These are phyloP conservation scores for Suzukiozyma palmioleophila DNA, from an alignment of 1,139 yeast genomes.

Conservation along the genomic window DNA sequence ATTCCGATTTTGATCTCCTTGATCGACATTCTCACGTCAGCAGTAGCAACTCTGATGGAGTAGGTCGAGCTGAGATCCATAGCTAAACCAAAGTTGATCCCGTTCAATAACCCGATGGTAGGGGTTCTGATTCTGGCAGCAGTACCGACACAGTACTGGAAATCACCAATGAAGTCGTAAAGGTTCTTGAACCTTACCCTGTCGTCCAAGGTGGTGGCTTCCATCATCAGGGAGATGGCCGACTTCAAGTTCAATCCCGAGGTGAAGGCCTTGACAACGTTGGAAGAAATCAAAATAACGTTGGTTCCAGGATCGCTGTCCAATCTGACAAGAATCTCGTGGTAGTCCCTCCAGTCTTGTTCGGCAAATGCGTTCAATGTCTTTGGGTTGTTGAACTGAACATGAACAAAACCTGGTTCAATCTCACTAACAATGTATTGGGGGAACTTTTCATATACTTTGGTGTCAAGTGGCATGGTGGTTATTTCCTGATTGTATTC, in stretches of 20 bases:
- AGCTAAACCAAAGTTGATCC: constrained; percentile 57
- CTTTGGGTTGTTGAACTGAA: constrained; percentile 62
- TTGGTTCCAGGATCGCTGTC: constrained; percentile 45
- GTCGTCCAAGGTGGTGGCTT: constrained; percentile 5
- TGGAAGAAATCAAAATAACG: constrained; percentile 53
- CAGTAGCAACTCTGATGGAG: constrained; percentile 55
- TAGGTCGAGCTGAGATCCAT: constrained; percentile 60
- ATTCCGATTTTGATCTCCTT: constrained; percentile 73
- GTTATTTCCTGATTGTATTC: no score
- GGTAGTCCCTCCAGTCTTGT: constrained; percentile 53
- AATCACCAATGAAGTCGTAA: constrained; percentile 45
- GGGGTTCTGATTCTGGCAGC: constrained; percentile 47
- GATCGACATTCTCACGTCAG: constrained; percentile 53
- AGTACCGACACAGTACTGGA: constrained; percentile 52
- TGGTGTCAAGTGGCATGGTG: constrained; percentile 19
- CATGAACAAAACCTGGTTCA: constrained; percentile 50
- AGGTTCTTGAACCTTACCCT: constrained; percentile 22
- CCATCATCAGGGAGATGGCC: constrained; percentile 17
- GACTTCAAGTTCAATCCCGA: constrained; percentile 63
- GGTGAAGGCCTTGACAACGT: constrained; percentile 53
- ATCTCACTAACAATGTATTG: constrained; percentile 38
- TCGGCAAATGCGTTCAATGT: constrained; percentile 57
- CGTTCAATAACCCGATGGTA: constrained; percentile 46
- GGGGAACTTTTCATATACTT: constrained; percentile 29
- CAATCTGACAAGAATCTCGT: constrained; percentile 43